A percentile compares a stretch with the other conserved stretches of the same genome.
phyloP scores from a whole-genome alignment of 495 filamentous ascomycete genomes.

The Parathielavia appendiculata region DNA sequence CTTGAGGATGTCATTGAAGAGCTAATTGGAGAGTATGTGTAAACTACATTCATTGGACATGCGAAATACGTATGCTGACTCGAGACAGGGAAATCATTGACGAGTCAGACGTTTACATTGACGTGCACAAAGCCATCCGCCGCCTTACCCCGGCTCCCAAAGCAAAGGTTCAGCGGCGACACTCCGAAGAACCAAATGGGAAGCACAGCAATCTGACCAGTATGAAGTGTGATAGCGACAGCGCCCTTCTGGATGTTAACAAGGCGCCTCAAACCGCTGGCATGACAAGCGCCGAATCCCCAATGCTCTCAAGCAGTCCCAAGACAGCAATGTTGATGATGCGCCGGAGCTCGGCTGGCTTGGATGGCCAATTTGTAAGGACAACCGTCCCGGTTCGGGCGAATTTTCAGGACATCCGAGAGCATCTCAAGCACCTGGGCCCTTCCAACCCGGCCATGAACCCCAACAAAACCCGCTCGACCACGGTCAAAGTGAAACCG shows the following conservation, averaged over 20 bases:
- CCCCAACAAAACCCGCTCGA: constrained; percentile 77
- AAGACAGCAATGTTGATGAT: constrained; percentile 49
- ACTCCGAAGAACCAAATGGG: constrained; percentile 19
- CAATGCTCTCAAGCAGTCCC: constrained; percentile 34
- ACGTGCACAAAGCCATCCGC: constrained; percentile 93
- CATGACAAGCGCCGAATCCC: constrained; percentile 25
- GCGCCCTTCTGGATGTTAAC: constrained; percentile 6
- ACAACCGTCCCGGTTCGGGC: constrained; percentile 43
- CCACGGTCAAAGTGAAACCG: constrained; percentile 86
- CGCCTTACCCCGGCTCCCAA: constrained; percentile 48
- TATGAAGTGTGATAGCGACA: constrained; percentile 13
- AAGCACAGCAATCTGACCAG: constrained; percentile 16
- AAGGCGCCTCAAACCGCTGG: constrained; percentile 20
- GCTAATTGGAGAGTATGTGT: constrained; percentile 86
- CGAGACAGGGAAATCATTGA: constrained; percentile 60
- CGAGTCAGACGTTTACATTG: constrained; percentile 93
- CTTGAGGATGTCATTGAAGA: constrained; percentile 98
- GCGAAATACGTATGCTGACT: constrained; percentile 13
- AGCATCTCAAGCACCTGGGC: constrained; percentile 85
- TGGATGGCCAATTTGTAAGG: constrained; percentile 38
- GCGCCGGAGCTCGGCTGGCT: constrained; percentile 50
- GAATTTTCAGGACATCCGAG: constrained; percentile 61
- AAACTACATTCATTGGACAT: not conserved
- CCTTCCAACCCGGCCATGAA: constrained; percentile 85
- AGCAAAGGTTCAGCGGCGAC: constrained; percentile 27